Conservation (phyloP, 2,329 filamentous ascomycete genomes). For the Aspergillus costaricaensis region DNA sequence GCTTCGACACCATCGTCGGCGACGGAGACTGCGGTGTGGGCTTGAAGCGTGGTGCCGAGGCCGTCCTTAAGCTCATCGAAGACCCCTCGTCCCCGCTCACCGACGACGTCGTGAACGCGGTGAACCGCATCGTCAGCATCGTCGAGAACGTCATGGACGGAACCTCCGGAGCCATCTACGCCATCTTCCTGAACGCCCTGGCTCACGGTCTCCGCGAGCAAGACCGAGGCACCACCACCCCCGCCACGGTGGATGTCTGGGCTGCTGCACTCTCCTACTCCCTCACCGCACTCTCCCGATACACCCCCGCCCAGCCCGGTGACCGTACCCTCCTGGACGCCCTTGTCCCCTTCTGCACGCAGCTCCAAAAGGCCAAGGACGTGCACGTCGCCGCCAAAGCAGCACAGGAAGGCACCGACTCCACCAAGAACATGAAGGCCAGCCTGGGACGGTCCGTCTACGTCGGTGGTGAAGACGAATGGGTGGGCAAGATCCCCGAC, state of each 20-base stretch:
- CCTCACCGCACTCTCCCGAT: slow-evolving; percentile 70
- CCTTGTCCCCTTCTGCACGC: slow-evolving; percentile 80
- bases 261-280: slow-evolving; percentile 70
- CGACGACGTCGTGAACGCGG: slow-evolving; percentile 61
- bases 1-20: slow-evolving; percentile 77
- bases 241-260: slow-evolving; percentile 58
- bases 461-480: slow-evolving; percentile 64
- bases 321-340: slow-evolving; percentile 92
- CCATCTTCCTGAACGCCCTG: slow-evolving; percentile 88
- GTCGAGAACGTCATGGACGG: slow-evolving; percentile 74
- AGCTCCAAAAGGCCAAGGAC: slow-evolving; percentile 65
- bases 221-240: slow-evolving; percentile 46
- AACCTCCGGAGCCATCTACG: slow-evolving; percentile 74
- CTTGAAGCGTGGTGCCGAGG: slow-evolving; percentile 81
- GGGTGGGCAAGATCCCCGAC: slow-evolving; percentile 74
- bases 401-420: slow-evolving; percentile 72
- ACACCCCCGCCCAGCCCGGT: slow-evolving; percentile 86
- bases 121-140: slow-evolving; percentile 62
- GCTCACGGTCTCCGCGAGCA: slow-evolving; percentile 66
- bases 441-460: slow-evolving; percentile 83
- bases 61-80: slow-evolving; percentile 49
- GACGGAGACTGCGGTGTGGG: slow-evolving; percentile 90
- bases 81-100: slow-evolving; percentile 45
- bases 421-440: slow-evolving; percentile 89
- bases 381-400: slow-evolving; percentile 73